phyloP scores from a whole-genome alignment of 176 grass and related monocot genomes.

The Hyparrhenia diplandra region DNA sequence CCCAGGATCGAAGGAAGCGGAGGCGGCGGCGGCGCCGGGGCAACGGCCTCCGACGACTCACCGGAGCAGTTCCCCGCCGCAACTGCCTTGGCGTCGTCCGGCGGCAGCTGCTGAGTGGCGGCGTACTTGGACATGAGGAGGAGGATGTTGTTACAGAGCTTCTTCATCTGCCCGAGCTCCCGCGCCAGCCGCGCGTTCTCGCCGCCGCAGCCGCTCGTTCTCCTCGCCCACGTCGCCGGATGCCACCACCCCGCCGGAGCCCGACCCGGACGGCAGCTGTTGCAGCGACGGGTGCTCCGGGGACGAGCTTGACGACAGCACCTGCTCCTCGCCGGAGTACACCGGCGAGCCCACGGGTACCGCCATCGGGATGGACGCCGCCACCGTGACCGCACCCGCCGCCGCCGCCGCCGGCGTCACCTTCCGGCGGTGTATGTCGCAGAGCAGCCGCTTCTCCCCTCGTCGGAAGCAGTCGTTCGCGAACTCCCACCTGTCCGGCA shows the following conservation, averaged over 20 bases:
- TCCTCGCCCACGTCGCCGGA: conserved; percentile 35
- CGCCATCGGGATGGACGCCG: no score
- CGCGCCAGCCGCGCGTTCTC: conserved; percentile 63
- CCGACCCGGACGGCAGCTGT: conserved; percentile 21
- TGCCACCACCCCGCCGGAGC: not conserved
- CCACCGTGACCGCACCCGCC: no score
- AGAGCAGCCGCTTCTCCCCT: no score
- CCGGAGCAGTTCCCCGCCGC: conserved; percentile 15
- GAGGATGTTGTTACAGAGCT: no score
- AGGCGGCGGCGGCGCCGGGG: not conserved
- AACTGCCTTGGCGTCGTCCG: not conserved
- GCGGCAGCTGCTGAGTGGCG: conserved; percentile 28
- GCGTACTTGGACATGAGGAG: conserved; percentile 71
- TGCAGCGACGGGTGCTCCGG: conserved; percentile 20
- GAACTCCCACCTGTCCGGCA: no score
- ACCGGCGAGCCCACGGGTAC: no score
- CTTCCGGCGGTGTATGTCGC: no score
- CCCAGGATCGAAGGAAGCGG: conserved; percentile 25
- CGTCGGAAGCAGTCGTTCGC: no score
- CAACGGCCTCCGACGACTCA: conserved; percentile 13
- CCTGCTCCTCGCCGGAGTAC: no score
- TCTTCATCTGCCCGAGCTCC: conserved; percentile 71
- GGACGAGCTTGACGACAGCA: conserved; percentile 33
- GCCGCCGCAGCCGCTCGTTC: no score
- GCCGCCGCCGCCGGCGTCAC: no score